A percentile compares a stretch with the other conserved stretches of the same genome.
Conservation (phyloP, 768 basidiomycete genomes). For the Cystobasidium ongulense region DNA sequence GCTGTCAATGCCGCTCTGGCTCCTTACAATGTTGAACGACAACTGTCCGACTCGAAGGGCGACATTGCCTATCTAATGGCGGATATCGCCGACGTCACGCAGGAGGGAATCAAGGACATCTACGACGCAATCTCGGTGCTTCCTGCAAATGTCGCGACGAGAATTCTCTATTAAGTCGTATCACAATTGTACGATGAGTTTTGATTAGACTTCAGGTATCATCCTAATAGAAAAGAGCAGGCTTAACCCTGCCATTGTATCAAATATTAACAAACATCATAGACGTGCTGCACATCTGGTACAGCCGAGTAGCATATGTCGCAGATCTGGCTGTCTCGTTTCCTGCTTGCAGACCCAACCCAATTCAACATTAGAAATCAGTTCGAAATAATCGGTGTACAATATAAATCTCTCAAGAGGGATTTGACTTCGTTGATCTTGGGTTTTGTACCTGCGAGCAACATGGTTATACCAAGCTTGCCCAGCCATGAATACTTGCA, state of each 20-base stretch:
- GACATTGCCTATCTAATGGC: conserved; percentile 93
- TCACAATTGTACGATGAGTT: not conserved
- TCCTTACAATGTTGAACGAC: conserved; percentile 97
- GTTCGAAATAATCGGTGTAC: too few species aligned
- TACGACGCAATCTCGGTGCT: conserved; percentile 18
- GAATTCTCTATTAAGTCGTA: conserved; percentile 31
- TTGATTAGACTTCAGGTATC: not conserved
- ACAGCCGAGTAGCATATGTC: not conserved
- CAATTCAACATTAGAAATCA: not conserved
- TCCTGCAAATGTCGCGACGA: conserved; percentile 24
- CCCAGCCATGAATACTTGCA: too few species aligned
- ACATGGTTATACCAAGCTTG: too few species aligned
- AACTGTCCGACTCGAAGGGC: conserved; percentile 94
- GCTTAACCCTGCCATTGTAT: not conserved
- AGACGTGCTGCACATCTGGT: not conserved
- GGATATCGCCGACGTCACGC: conserved; percentile 56
- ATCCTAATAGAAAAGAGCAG: not conserved
- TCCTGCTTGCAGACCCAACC: not conserved
- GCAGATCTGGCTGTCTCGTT: not conserved
- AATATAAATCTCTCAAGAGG: too few species aligned
- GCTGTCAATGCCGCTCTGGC: conserved; percentile 89
- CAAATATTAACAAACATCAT: not conserved
- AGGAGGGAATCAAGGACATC: conserved; percentile 25
- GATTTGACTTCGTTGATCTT: too few species aligned
- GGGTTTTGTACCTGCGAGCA: too few species aligned